Percentiles rank a stretch among this genome's conserved stretches.
Evolutionary conservation across 2,329 filamentous ascomycete genomes (phyloP).

Genomic region (Cyphellophora attinorum): DNA sequence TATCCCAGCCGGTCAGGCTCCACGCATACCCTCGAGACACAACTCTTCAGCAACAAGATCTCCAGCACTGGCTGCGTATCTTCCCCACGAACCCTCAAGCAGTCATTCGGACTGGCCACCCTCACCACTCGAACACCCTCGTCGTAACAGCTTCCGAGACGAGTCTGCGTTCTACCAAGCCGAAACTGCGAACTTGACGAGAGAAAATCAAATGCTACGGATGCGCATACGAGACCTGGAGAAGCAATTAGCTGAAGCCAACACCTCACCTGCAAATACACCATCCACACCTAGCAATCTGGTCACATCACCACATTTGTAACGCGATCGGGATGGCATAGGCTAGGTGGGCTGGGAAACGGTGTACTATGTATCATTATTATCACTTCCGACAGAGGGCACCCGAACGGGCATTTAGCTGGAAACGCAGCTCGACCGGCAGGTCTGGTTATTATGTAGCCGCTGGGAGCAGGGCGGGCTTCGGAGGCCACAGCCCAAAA

Average conservation of each 20-base stretch:
- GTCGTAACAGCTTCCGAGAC: constrained; percentile 31
- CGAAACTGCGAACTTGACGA: constrained; percentile 34
- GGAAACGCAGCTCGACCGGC: too few species aligned
- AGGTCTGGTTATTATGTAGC: too few species aligned
- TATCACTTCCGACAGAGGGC: too few species aligned
- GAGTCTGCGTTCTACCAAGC: constrained; percentile 38
- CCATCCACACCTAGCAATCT: constrained; percentile 16
- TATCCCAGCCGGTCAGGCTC: constrained; percentile 23
- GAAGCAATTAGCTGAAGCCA: constrained; percentile 17
- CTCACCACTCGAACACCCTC: constrained; percentile 18
- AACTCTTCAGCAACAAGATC: constrained; percentile 27
- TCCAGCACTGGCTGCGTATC: constrained; percentile 25
- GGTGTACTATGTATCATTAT: too few species aligned
- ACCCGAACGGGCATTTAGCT: too few species aligned
- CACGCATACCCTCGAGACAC: constrained; percentile 24
- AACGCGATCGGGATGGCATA: too few species aligned
- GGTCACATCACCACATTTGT: constrained; percentile 11
- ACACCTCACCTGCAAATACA: constrained; percentile 8
- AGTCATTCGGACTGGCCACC: constrained; percentile 15
- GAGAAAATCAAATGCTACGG: constrained; percentile 40
- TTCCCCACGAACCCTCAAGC: constrained; percentile 10
- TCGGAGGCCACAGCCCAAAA: too few species aligned
- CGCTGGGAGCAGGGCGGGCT: too few species aligned
- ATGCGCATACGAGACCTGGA: constrained; percentile 36
- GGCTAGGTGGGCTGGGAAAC: too few species aligned